A percentile compares a stretch with the other conserved stretches of the same genome.
These are phyloP conservation scores for Leishmania tropica DNA, from an alignment of 208 protist genomes.

Conservation along the genomic window DNA sequence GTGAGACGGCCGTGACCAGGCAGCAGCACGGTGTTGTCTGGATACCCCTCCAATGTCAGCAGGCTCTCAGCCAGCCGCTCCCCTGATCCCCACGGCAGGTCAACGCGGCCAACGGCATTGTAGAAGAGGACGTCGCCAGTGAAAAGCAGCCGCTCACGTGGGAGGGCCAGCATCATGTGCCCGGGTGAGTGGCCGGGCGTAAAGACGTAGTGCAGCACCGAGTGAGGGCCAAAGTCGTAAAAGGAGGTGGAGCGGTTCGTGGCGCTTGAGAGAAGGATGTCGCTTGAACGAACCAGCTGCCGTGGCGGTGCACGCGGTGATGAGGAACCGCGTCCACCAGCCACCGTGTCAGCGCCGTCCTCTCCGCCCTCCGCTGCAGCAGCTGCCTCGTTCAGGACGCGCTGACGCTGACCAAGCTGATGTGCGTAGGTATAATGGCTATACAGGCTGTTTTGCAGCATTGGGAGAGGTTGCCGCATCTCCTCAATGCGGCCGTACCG, in stretches of 20 bases:
- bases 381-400: constrained; percentile 23
- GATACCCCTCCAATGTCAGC: constrained; percentile 69
- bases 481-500: constrained; percentile 78
- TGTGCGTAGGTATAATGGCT: constrained; percentile 60
- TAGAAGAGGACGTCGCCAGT: constrained; percentile 87
- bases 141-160: constrained; percentile 85
- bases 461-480: constrained; percentile 61
- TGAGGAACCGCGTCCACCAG: background rate
- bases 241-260: constrained; percentile 85
- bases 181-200: constrained; percentile 88
- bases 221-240: constrained; percentile 78
- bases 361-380: constrained; percentile 1
- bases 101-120: constrained; percentile 84
- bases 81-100: constrained; percentile 84
- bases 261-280: constrained; percentile 76
- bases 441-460: constrained; percentile 68
- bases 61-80: constrained; percentile 82
- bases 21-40: constrained; percentile 84
- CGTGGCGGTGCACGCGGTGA: constrained; percentile 14
- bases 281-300: constrained; percentile 57
- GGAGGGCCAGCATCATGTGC: constrained; percentile 90
- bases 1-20: constrained; percentile 87
- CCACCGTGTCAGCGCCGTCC: background rate
- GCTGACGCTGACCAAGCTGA: constrained; percentile 42
- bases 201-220: constrained; percentile 83